These are phyloP conservation scores for Alternaria dauci DNA, from an alignment of 2,329 filamentous ascomycete genomes.

Conservation along the genomic window DNA sequence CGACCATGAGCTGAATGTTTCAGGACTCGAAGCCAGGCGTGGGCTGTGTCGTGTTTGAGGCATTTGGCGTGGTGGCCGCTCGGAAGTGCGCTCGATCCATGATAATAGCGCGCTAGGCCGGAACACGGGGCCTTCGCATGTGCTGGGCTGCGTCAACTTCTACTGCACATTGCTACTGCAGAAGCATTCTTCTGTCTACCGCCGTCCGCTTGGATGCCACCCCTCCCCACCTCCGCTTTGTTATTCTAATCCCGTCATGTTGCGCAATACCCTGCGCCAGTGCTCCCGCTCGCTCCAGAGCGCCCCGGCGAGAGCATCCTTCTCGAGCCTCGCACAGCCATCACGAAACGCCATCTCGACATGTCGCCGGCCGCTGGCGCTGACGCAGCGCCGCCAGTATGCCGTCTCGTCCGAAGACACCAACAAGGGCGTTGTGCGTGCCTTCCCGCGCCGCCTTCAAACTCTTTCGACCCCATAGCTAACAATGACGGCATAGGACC, in stretches of 20 bases:
- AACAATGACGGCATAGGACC: slow-evolving; percentile 64
- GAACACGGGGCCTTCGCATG: slow-evolving; percentile 28
- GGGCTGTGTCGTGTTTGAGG: slow-evolving; percentile 22
- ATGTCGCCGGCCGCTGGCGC: slow-evolving; percentile 58
- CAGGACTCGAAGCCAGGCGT: not conserved
- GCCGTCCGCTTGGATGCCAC: slow-evolving; percentile 44
- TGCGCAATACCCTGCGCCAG: slow-evolving; percentile 73
- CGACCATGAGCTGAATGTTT: not conserved
- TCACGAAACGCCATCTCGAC: slow-evolving; percentile 55
- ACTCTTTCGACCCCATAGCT: slow-evolving; percentile 32
- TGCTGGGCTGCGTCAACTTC: slow-evolving; percentile 28
- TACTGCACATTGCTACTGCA: slow-evolving; percentile 26
- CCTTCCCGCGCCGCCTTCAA: slow-evolving; percentile 15
- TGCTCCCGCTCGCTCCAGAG: slow-evolving; percentile 71
- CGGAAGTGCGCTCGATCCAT: slow-evolving; percentile 18
- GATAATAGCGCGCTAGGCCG: slow-evolving; percentile 25
- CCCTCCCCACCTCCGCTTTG: slow-evolving; percentile 29
- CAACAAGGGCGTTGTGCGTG: slow-evolving; percentile 67
- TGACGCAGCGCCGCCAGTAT: slow-evolving; percentile 63
- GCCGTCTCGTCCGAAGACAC: slow-evolving; percentile 66
- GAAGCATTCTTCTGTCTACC: slow-evolving; percentile 31
- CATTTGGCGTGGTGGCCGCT: slow-evolving; percentile 31
- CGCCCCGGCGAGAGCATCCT: slow-evolving; percentile 57
- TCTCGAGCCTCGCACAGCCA: slow-evolving; percentile 52
- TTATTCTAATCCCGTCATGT: slow-evolving; percentile 63